Evolutionary conservation across 169 alveolate genomes (phyloP).

Genomic region (Babesia sp.): DNA sequence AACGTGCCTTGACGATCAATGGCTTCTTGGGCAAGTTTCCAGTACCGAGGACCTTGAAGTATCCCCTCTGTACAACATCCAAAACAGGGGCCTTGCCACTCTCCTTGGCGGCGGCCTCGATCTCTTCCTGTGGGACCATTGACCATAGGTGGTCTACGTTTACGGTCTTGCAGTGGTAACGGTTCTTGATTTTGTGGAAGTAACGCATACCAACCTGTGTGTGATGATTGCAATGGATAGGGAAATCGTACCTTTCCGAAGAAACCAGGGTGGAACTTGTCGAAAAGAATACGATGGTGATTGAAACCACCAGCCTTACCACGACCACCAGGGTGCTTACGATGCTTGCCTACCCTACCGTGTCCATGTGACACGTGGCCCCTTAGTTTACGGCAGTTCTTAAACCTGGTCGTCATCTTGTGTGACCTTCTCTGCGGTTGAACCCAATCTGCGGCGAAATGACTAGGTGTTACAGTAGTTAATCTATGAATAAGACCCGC

Average conservation of each 20-base stretch:
- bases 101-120: constrained; percentile 82
- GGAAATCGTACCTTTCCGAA: constrained; percentile 90
- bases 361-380: constrained; percentile 99
- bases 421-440: constrained; percentile 7
- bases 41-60: constrained; percentile 97
- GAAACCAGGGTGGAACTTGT: constrained; percentile 98
- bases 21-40: constrained; percentile 92
- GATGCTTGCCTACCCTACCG: constrained; percentile 99
- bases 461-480: neutral
- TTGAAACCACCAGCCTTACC: constrained; percentile 98
- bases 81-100: constrained; percentile 93
- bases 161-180: constrained; percentile 86
- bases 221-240: neutral
- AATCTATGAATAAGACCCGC: neutral
- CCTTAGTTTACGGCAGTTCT: constrained; percentile 95
- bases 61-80: constrained; percentile 96
- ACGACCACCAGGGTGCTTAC: constrained; percentile 99
- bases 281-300: constrained; percentile 94
- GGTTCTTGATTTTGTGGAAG: constrained; percentile 92
- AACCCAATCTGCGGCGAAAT: constrained; percentile 29
- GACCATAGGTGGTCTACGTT: constrained; percentile 95
- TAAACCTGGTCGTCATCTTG: constrained; percentile 88
- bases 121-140: constrained; percentile 91
- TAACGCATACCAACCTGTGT: constrained; percentile 95
- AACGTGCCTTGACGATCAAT: constrained; percentile 95